Evolutionary conservation across 2,329 filamentous ascomycete species (phyloP).

Genomic region (Aspergillus arachidicola): DNA sequence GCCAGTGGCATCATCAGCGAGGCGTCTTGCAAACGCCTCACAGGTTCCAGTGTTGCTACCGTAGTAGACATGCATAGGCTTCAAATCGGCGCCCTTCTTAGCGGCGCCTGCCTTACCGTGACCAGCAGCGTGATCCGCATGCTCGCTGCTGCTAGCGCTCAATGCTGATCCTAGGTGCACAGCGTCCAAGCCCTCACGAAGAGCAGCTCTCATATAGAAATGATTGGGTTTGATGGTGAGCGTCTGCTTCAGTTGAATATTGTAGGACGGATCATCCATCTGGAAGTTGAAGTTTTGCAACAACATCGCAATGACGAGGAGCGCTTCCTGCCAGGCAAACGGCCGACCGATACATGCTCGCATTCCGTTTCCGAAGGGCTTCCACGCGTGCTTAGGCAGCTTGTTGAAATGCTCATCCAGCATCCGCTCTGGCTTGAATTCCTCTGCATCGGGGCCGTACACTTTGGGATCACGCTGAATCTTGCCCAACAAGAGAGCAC

Average conservation of each 20-base stretch:
- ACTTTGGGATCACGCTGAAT: conserved; percentile 65
- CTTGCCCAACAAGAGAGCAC: conserved; percentile 55
- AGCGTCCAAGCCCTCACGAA: conserved; percentile 54
- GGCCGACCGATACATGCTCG: conserved; percentile 71
- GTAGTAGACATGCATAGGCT: conserved; percentile 67
- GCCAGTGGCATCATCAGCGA: conserved; percentile 60
- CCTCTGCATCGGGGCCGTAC: conserved; percentile 65
- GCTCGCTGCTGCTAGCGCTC: conserved; percentile 16
- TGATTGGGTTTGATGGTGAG: conserved; percentile 53
- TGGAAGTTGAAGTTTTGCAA: conserved; percentile 73
- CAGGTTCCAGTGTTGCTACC: conserved; percentile 77
- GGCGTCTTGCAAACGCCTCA: conserved; percentile 66
- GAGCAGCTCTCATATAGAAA: conserved; percentile 62
- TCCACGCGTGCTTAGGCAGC: conserved; percentile 66
- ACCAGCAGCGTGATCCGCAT: conserved; percentile 11
- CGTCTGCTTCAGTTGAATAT: conserved; percentile 40
- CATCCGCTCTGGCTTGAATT: conserved; percentile 74
- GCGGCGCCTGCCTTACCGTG: conserved; percentile 17
- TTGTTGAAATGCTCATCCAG: conserved; percentile 68
- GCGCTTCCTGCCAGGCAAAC: conserved; percentile 74
- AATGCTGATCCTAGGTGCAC: conserved; percentile 45
- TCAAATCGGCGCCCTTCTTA: conserved; percentile 32
- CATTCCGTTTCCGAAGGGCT: conserved; percentile 74
- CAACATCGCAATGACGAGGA: conserved; percentile 64
- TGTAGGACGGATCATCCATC: conserved; percentile 58